Base-by-base conservation (phyloP, 768 basidiomycete species). In the Termitomyces sp. region DNA sequence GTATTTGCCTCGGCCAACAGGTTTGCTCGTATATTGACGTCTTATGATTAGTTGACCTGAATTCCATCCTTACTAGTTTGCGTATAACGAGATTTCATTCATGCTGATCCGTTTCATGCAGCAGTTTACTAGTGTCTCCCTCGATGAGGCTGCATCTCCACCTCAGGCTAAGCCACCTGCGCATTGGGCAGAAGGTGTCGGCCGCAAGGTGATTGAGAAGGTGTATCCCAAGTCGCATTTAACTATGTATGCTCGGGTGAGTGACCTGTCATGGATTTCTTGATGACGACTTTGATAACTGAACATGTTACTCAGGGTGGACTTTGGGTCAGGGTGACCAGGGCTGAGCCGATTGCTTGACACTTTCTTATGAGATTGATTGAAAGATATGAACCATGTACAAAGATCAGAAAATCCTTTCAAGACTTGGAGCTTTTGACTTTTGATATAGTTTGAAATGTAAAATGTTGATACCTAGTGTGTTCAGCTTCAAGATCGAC, bases 81-180 rank as follows among this genome's bases (percentile, higher is more conserved):
- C 81, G 0, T 82, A 82, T 62, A 80, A 82, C 58, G 81, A 82
- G 61, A 81, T 83, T 68, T 86, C 85, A 2, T 86, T 85, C 70
- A 75, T 86, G 67, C 66, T 87, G 50, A 77, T 88, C 56, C 78
- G 83, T 5, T 73, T 88, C 33, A 68, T 87, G 15, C 86, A 88
- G 65, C 73, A 71, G 39, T 87, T 86, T 68, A 71, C 72, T 1
- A 73, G 73, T 1, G 70, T 87, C 41, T 66, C 70, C 3, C 72
- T 86, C 9, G 80, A 77, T 31, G 68, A 72, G 10, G 75, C 75
- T 5, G 75, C 82, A 0, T 74, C 77, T 53, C 79, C 78, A 0
- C 73, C 77, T 0, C 77, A 73, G 15, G 73, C 76, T 2, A 71
- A 69, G 9, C 79, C 80, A 13, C 83, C 82, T 0, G 46, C 66